Evolutionary conservation across 1,284 basidiomycete genomes (phyloP).

Genomic region (Crucibulum cyathiforme): DNA sequence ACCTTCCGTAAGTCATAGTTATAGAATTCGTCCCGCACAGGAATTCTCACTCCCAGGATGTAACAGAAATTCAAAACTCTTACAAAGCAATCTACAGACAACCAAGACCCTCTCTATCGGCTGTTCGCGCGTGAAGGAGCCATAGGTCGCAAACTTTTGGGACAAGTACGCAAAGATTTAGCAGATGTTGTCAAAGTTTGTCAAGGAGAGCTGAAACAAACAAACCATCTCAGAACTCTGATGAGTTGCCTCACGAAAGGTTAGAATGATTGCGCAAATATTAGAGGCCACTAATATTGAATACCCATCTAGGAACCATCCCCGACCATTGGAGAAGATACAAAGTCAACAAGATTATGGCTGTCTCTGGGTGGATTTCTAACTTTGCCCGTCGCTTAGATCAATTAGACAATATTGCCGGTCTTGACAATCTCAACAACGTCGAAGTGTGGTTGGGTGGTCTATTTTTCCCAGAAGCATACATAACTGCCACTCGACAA

Average conservation of each 20-base stretch:
- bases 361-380: conserved; percentile 85
- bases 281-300: conserved; percentile 6
- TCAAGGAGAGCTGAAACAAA: conserved; percentile 88
- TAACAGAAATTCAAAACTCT: conserved; percentile 67
- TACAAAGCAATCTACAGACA: conserved; percentile 68
- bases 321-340: conserved; percentile 88
- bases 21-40: neutral
- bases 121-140: conserved; percentile 89
- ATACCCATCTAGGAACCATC: conserved; percentile 69
- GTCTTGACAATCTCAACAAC: conserved; percentile 68
- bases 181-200: conserved; percentile 84
- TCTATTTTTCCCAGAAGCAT: conserved; percentile 94
- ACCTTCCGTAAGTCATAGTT: conserved; percentile 65
- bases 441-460: conserved; percentile 91
- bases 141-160: conserved; percentile 80
- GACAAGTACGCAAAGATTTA: conserved; percentile 81
- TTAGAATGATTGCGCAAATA: conserved; percentile 29
- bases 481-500: conserved; percentile 93
- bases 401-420: conserved; percentile 82
- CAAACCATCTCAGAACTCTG: conserved; percentile 88
- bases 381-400: conserved; percentile 79
- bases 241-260: conserved; percentile 92
- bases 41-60: conserved; percentile 5
- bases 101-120: conserved; percentile 84
- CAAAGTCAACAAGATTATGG: conserved; percentile 83